Evolutionary conservation across 2,329 filamentous ascomycete genomes (phyloP), one percentile per base, ranked within the genome.

Genomic region (Drechslerella coelobrocha): DNA sequence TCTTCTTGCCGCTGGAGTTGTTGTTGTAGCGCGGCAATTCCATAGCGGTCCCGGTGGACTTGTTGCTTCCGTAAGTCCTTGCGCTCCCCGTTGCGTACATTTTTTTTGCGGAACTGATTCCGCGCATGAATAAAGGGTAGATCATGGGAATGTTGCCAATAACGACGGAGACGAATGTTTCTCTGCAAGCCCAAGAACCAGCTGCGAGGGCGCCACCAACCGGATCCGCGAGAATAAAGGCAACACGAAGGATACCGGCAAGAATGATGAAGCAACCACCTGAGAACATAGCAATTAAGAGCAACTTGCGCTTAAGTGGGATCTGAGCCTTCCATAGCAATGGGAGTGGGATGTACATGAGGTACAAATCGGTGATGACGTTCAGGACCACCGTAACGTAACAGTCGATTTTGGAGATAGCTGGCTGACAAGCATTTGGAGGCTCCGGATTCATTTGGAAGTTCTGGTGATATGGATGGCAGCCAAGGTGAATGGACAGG

Each of bases 361-460:
- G 79, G 72, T 86, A 87, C 0, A 85, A 55, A 73, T 87, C 85
- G 2, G 85, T 87, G 1, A 78, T 73, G 1, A 85, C 81, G 72
- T 86, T 87, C 68, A 83, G 78, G 2, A 80, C 77, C 29, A 83
- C 81, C 1, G 80, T 83, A n/a, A 83, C 80, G 76, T 82, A 84
- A 37, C 84, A 78, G 51, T 84, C 79, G 52, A 81, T 80, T 14
- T 79, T 79, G 0, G 83, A 83, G 9, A 85, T 80, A 7, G 82
- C 83, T 6, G 82, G 79, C 61, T 83, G 82, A 66, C 83, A 84
- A 48, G 77, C 74, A 72, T 82, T 81, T 81, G 72, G 50, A 0
- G 85, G 85, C 27, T 87, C 77, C 0, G 85, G 85, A 56, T 82
- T 78, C 52, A 87, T 85, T 75, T 87, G 84, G 84, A 85, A 87